These are phyloP conservation scores for Quercus mongolica DNA, from an alignment of 306 rosid species.

Conservation along the genomic window DNA sequence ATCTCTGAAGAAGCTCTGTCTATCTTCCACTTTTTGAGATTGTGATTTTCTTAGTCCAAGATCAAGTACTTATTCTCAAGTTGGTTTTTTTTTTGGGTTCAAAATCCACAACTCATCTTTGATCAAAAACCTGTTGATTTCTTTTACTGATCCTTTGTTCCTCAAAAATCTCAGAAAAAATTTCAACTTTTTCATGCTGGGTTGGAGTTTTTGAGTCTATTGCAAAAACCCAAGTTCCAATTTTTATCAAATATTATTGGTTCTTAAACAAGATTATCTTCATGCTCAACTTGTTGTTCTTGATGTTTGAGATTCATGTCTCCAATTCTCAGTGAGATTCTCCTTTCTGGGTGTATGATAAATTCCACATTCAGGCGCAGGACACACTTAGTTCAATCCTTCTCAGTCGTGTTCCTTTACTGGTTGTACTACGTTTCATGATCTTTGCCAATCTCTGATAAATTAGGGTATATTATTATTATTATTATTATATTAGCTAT, in stretches of 20 bases:
- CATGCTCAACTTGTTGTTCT: slow-evolving; percentile 58
- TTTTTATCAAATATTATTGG: not conserved
- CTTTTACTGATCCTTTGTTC: not conserved
- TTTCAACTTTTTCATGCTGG: not conserved
- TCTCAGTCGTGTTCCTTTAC: slow-evolving; percentile 96
- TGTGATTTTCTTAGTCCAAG: not conserved
- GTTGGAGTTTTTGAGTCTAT: slow-evolving; percentile 5
- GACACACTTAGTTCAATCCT: slow-evolving; percentile 96
- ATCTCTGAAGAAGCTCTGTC: slow-evolving; percentile 18
- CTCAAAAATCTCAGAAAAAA: not conserved
- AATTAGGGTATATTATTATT: slow-evolving; percentile 1
- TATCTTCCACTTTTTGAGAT: slow-evolving; percentile 21
- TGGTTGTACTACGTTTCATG: slow-evolving; percentile 95
- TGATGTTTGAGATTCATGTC: slow-evolving; percentile 93
- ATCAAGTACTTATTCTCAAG: not conserved
- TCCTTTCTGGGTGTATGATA: slow-evolving; percentile 82
- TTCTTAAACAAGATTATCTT: slow-evolving; percentile 11
- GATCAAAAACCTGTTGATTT: not conserved
- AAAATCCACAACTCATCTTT: not conserved
- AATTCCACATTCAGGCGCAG: slow-evolving; percentile 83
- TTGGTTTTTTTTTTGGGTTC: too few species aligned
- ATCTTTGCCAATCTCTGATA: slow-evolving; percentile 14
- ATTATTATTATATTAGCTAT: not conserved
- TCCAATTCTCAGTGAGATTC: slow-evolving; percentile 82
- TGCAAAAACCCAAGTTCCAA: not conserved